Conservation (phyloP, 1,284 basidiomycete genomes). For the Cryptococcus jaspeensis region DNA sequence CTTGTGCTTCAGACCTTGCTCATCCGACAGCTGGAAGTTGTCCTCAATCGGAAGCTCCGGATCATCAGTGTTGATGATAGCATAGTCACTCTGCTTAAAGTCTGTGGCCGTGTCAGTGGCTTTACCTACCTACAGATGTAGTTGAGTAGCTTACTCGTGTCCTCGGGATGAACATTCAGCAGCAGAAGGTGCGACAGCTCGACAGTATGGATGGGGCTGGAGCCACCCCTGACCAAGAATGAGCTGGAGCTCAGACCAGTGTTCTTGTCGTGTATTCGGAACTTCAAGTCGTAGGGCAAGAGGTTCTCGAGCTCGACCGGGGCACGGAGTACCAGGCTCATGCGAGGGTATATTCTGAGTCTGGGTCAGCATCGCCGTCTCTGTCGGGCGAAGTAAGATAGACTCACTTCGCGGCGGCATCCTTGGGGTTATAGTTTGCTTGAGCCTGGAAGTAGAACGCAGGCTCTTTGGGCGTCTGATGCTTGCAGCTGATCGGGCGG, state of each 20-base stretch:
- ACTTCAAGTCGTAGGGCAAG: conserved; percentile 92
- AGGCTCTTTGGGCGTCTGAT: conserved; percentile 76
- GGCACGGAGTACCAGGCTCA: conserved; percentile 84
- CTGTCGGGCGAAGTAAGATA: too few relatives aligned
- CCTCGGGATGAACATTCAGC: conserved; percentile 87
- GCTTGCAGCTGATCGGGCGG: conserved; percentile 82
- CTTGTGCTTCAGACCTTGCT: conserved; percentile 73
- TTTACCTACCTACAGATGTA: not conserved
- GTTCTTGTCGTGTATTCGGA: conserved; percentile 95
- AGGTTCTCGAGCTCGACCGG: conserved; percentile 97
- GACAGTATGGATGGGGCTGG: conserved; percentile 96
- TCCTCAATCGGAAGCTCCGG: conserved; percentile 59
- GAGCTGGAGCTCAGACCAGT: conserved; percentile 78
- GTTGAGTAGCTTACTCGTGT: conserved; percentile 76
- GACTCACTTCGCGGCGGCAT: conserved; percentile 61
- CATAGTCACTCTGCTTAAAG: conserved; percentile 87
- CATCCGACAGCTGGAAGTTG: conserved; percentile 64
- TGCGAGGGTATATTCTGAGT: conserved; percentile 73
- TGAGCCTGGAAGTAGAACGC: conserved; percentile 95
- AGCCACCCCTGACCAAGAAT: conserved; percentile 87
- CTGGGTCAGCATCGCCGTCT: not conserved
- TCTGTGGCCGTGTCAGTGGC: conserved; percentile 8
- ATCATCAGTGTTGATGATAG: conserved; percentile 93
- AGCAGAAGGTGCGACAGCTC: conserved; percentile 90
- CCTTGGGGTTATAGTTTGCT: conserved; percentile 74